These are phyloP conservation scores for Symbiodinium pilosum DNA, from an alignment of 73 alveolate species.

Conservation along the genomic window DNA sequence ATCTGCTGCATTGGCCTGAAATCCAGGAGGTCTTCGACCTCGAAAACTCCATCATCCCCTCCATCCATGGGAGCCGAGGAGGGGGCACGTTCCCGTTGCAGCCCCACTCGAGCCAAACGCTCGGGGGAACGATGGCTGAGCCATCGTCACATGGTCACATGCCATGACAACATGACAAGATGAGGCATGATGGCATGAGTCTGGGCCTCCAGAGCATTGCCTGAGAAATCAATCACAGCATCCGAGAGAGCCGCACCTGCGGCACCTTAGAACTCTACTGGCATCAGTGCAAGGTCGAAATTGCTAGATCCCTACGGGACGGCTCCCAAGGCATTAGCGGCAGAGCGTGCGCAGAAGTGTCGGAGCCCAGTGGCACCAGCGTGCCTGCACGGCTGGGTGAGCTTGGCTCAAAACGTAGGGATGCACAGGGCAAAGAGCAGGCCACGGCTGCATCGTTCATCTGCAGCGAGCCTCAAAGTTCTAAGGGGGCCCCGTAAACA, in stretches of 20 bases:
- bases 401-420: background rate
- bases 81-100: too few relatives aligned
- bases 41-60: conserved; percentile 69
- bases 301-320: background rate
- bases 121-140: too few relatives aligned
- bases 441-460: conserved; percentile 41
- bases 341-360: conserved; percentile 39
- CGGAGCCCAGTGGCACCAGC: conserved; percentile 88
- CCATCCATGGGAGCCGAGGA: background rate
- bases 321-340: background rate
- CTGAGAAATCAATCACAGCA: conserved; percentile 59
- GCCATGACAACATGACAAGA: too few relatives aligned
- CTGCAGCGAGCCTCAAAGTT: conserved; percentile 33
- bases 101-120: too few relatives aligned
- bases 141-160: too few relatives aligned
- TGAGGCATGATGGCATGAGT: too few relatives aligned
- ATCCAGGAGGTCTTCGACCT: conserved; percentile 88
- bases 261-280: conserved; percentile 2
- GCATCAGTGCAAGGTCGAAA: background rate
- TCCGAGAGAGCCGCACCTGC: conserved; percentile 60
- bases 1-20: background rate
- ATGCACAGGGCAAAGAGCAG: background rate
- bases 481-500: background rate
- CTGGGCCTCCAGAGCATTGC: conserved; percentile 90
- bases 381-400: background rate